These are phyloP conservation scores for Mucor lusitanicus DNA, from an alignment of 371 early-diverging fungal genomes.

Conservation along the genomic window DNA sequence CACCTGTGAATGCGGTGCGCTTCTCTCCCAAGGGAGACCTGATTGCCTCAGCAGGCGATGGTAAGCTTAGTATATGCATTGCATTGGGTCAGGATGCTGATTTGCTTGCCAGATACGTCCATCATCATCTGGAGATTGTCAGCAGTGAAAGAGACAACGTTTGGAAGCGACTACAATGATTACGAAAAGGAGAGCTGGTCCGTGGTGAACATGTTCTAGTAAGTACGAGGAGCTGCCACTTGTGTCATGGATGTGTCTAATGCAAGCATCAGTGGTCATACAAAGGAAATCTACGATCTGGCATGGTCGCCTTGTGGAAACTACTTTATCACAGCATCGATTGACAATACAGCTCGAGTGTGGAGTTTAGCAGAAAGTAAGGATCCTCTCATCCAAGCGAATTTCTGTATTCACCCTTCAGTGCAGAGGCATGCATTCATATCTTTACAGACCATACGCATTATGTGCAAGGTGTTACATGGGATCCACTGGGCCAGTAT, in stretches of 20 bases:
- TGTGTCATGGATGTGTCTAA: not conserved
- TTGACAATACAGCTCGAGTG: conserved; percentile 91
- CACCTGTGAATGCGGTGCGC: conserved; percentile 93
- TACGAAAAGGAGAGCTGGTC: conserved; percentile 63
- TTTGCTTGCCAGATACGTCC: conserved; percentile 64
- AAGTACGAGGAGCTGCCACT: conserved; percentile 11
- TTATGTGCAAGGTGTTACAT: conserved; percentile 95
- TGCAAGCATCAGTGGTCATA: conserved; percentile 44
- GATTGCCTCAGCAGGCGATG: conserved; percentile 92
- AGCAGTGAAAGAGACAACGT: conserved; percentile 28
- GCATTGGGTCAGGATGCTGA: not conserved
- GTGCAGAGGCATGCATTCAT: conserved; percentile 73
- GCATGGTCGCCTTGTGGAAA: conserved; percentile 94
- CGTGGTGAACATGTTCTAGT: conserved; percentile 50
- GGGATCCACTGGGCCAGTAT: conserved; percentile 92
- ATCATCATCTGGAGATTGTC: conserved; percentile 84
- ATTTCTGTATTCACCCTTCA: not conserved
- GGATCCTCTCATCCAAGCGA: not conserved
- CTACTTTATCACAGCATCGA: conserved; percentile 86
- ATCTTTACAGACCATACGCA: conserved; percentile 86
- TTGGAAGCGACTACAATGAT: conserved; percentile 39
- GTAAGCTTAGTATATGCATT: conserved; percentile 36
- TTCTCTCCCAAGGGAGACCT: conserved; percentile 80
- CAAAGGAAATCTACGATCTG: conserved; percentile 87
- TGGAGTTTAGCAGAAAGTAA: conserved; percentile 82